A percentile compares a stretch with the other conserved stretches of the same genome.
Evolutionary conservation across 2,329 filamentous ascomycete genomes (phyloP).

Genomic region (Nigrograna mackinnonii): DNA sequence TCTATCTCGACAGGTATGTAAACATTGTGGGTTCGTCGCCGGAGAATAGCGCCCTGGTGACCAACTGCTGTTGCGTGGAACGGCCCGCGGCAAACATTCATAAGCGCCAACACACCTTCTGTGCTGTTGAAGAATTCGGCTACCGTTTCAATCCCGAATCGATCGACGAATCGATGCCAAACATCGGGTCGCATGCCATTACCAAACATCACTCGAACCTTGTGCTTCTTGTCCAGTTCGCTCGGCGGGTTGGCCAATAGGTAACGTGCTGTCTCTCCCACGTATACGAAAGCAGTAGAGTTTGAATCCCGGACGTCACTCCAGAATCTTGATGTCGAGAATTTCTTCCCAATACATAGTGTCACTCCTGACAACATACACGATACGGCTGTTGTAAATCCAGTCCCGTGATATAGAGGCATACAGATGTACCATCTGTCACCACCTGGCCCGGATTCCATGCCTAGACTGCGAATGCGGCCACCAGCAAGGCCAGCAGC

Average conservation of each 20-base stretch:
- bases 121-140: constrained; percentile 79
- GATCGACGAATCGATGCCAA: constrained; percentile 66
- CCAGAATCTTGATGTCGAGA: constrained; percentile 74
- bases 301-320: constrained; percentile 67
- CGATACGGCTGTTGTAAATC: constrained; percentile 61
- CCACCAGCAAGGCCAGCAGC: constrained; percentile 43
- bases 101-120: constrained; percentile 68
- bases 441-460: constrained; percentile 42
- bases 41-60: constrained; percentile 68
- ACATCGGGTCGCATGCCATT: constrained; percentile 72
- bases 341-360: constrained; percentile 67
- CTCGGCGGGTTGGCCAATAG: constrained; percentile 69
- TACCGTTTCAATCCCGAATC: constrained; percentile 66
- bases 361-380: constrained; percentile 61
- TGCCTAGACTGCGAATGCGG: constrained; percentile 38
- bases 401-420: constrained; percentile 78
- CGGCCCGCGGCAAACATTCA: constrained; percentile 63
- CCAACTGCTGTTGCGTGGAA: constrained; percentile 69
- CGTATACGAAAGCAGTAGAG: constrained; percentile 75
- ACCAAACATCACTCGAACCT: constrained; percentile 63
- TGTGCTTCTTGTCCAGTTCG: constrained; percentile 63
- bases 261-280: constrained; percentile 77
- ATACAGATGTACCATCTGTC: constrained; percentile 78
- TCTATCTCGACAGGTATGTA: constrained; percentile 72
- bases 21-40: constrained; percentile 56